Conservation (phyloP, 441 rosid species). For the Metrosideros polymorpha region DNA sequence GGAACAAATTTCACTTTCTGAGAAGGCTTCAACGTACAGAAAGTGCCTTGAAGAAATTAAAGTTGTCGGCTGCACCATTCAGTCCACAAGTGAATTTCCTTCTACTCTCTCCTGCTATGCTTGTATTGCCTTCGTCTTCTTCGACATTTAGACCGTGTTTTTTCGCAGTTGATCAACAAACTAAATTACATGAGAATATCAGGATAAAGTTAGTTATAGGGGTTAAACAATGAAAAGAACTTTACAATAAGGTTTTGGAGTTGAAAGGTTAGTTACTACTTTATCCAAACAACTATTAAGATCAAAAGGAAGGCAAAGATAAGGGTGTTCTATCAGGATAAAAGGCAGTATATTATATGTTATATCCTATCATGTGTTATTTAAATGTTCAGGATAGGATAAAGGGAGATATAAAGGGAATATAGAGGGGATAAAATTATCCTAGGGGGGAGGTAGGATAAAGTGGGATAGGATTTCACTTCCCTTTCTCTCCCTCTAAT, state of each 20-base stretch:
- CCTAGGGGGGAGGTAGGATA: too few relatives aligned
- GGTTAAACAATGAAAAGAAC: slow-evolving; percentile 64
- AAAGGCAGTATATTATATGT: too few relatives aligned
- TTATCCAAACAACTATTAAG: background rate
- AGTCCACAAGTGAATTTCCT: slow-evolving; percentile 41
- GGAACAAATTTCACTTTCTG: slow-evolving; percentile 70
- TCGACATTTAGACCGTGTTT: background rate
- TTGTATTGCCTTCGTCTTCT: background rate
- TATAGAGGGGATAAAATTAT: too few relatives aligned
- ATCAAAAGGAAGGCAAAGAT: slow-evolving; percentile 10
- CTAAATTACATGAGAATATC: slow-evolving; percentile 48
- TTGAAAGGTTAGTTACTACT: slow-evolving; percentile 51
- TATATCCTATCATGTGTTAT: too few relatives aligned
- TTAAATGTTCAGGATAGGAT: too few relatives aligned
- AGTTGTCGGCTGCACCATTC: slow-evolving; percentile 33
- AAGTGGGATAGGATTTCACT: too few relatives aligned
- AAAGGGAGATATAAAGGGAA: too few relatives aligned
- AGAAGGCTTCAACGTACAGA: slow-evolving; percentile 63
- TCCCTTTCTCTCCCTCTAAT: too few relatives aligned
- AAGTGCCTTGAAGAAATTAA: slow-evolving; percentile 41
- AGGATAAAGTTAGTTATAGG: slow-evolving; percentile 58
- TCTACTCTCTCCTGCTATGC: background rate
- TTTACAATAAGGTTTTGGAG: slow-evolving; percentile 87
- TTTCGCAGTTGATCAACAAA: slow-evolving; percentile 57
- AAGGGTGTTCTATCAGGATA: slow-evolving; percentile 87